Conservation (phyloP, 352 stramenopile genomes). For the Phytophthora vignae region DNA sequence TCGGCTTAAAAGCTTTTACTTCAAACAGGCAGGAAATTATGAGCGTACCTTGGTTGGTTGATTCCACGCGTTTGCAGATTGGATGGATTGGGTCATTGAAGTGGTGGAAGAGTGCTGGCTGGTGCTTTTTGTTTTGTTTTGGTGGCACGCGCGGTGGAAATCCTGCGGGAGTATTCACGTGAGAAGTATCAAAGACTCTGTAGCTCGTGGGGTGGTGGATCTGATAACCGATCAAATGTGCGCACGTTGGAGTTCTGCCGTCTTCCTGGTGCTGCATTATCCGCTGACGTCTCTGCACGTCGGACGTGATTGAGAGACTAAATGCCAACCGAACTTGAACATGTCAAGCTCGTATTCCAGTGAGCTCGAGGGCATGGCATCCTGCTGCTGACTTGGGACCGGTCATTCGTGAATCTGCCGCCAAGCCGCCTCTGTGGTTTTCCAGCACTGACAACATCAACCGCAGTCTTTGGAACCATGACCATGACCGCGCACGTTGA, state of each 20-base stretch:
- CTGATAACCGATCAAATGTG: conserved; percentile 29
- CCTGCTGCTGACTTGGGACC: background rate
- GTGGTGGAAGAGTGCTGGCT: background rate
- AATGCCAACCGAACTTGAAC: conserved; percentile 20
- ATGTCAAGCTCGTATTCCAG: conserved; percentile 10
- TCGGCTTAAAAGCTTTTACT: conserved; percentile 30
- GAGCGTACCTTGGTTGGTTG: conserved; percentile 1
- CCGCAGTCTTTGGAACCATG: conserved; percentile 17
- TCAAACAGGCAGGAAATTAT: background rate
- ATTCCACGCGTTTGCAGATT: conserved; percentile 12
- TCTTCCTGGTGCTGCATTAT: background rate
- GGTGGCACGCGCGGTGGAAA: background rate
- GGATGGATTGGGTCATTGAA: background rate
- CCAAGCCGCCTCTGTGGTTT: background rate
- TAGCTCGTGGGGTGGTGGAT: conserved; percentile 1
- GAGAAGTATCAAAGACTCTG: background rate
- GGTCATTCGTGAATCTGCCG: conserved; percentile 30
- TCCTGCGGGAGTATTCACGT: background rate
- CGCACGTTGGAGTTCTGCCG: background rate
- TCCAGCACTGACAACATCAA: background rate
- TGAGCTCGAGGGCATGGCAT: background rate
- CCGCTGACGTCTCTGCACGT: background rate
- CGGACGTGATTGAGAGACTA: conserved; percentile 29
- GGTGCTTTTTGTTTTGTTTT: background rate
- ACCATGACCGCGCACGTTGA: conserved; percentile 37